These are phyloP conservation scores for Pseudocercospora ulei DNA, from an alignment of 2,329 filamentous ascomycete genomes.

Conservation along the genomic window DNA sequence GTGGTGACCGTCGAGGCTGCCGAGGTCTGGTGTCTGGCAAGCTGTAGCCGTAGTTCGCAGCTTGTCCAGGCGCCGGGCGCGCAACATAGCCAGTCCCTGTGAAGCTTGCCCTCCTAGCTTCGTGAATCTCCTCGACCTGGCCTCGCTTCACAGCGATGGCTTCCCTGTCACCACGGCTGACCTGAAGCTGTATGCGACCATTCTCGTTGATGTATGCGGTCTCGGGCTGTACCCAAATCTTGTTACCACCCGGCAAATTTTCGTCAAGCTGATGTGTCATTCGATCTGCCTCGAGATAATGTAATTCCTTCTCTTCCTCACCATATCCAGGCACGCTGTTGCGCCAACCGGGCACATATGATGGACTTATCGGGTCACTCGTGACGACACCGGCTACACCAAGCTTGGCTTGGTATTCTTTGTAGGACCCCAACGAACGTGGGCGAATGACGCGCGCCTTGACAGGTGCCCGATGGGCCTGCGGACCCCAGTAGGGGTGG, in stretches of 20 bases:
- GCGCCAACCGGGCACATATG: background rate
- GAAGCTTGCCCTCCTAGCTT: constrained; percentile 17
- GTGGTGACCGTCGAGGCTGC: constrained; percentile 4
- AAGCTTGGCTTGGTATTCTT: constrained; percentile 32
- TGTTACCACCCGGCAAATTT: constrained; percentile 44
- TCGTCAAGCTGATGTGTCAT: constrained; percentile 36
- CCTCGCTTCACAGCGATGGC: constrained; percentile 31
- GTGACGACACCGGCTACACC: constrained; percentile 42
- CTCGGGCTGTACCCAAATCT: constrained; percentile 44
- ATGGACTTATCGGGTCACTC: constrained; percentile 10
- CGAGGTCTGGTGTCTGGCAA: constrained; percentile 24
- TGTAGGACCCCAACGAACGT: constrained; percentile 34
- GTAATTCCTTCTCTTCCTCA: constrained; percentile 30
- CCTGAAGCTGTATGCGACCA: constrained; percentile 38
- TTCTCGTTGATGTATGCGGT: constrained; percentile 41
- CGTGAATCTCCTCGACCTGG: constrained; percentile 25
- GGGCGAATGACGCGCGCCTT: constrained; percentile 50
- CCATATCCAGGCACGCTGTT: constrained; percentile 3
- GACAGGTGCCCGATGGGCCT: constrained; percentile 45
- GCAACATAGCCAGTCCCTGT: constrained; percentile 10
- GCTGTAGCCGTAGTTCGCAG: constrained; percentile 26
- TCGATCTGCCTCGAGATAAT: constrained; percentile 37
- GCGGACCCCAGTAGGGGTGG: constrained; percentile 53
- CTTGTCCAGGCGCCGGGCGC: constrained; percentile 6
- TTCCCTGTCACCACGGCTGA: constrained; percentile 29